phyloP scores from a whole-genome alignment of 257 asterid genomes.

The Schizonepeta tenuifolia region DNA sequence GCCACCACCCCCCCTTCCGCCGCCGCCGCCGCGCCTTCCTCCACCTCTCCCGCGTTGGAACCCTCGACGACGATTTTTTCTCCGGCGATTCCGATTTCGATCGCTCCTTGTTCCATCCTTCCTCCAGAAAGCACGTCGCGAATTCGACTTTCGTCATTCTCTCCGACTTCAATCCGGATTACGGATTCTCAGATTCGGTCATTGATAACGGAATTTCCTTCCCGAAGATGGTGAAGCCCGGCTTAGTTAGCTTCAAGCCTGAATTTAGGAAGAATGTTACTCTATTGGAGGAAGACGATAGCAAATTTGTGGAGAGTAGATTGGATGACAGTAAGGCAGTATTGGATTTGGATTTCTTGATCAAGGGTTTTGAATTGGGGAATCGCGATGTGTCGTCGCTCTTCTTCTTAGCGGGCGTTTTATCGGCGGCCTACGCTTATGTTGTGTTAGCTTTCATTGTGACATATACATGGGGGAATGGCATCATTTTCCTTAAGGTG shows the following conservation, averaged over 20 bases:
- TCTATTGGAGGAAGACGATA: slow-evolving; percentile 36
- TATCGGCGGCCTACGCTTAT: slow-evolving; percentile 66
- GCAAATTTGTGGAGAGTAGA: slow-evolving; percentile 39
- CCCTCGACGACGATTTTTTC: slow-evolving; percentile 88
- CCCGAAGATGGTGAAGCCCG: slow-evolving; percentile 44
- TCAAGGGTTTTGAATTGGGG: slow-evolving; percentile 75
- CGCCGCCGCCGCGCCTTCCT: slow-evolving; percentile 87
- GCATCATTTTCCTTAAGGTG: slow-evolving; percentile 69
- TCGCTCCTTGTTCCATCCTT: slow-evolving; percentile 68
- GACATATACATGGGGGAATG: slow-evolving; percentile 76
- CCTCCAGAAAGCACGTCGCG: slow-evolving; percentile 44
- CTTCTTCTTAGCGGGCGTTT: slow-evolving; percentile 58
- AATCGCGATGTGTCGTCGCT: slow-evolving; percentile 59
- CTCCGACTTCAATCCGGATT: slow-evolving; percentile 48
- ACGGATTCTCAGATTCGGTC: slow-evolving; percentile 52
- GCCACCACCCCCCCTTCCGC: slow-evolving; percentile 45
- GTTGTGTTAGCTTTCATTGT: slow-evolving; percentile 73
- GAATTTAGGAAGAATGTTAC: slow-evolving; percentile 40
- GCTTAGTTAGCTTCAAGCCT: slow-evolving; percentile 51
- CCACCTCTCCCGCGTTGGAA: slow-evolving; percentile 85
- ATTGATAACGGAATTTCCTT: slow-evolving; percentile 53
- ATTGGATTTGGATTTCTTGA: slow-evolving; percentile 66
- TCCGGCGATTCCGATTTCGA: slow-evolving; percentile 85
- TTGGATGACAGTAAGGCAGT: slow-evolving; percentile 47
- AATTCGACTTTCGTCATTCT: slow-evolving; percentile 54